Conservation (phyloP, 441 rosid species). For the Erodium moschatum region DNA sequence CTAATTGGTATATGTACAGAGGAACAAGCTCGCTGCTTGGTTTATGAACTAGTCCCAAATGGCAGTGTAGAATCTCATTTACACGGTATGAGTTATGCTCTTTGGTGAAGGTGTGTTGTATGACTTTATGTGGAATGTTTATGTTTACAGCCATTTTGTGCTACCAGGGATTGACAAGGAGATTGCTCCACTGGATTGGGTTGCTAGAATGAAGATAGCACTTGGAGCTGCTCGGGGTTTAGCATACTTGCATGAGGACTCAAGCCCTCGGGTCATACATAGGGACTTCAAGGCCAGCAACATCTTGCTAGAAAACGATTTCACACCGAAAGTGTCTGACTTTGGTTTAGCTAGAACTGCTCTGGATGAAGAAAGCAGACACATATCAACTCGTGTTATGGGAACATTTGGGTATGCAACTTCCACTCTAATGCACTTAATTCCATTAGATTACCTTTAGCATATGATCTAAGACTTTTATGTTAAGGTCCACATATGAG, state of each 20-base stretch:
- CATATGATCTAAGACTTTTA: too few relatives aligned
- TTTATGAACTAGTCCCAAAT: conserved; percentile 86
- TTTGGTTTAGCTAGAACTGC: conserved; percentile 94
- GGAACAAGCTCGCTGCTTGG: conserved; percentile 74
- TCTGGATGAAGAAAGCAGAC: conserved; percentile 70
- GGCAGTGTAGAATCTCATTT: conserved; percentile 96
- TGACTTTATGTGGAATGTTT: neutral
- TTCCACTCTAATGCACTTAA: neutral
- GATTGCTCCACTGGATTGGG: conserved; percentile 70
- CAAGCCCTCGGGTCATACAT: conserved; percentile 89
- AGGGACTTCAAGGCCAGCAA: conserved; percentile 95
- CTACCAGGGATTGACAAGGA: conserved; percentile 60
- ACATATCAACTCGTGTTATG: conserved; percentile 93
- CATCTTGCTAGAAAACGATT: conserved; percentile 82
- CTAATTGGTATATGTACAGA: conserved; percentile 86
- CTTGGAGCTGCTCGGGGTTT: conserved; percentile 90
- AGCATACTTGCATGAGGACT: conserved; percentile 90
- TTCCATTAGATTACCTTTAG: neutral
- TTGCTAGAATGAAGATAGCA: conserved; percentile 76
- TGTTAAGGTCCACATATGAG: too few relatives aligned
- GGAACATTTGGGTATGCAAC: conserved; percentile 79
- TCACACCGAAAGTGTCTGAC: conserved; percentile 86
- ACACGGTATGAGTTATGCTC: conserved; percentile 47
- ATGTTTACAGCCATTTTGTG: conserved; percentile 8
- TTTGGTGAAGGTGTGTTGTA: neutral